Evolutionary conservation across 129 eudicot genomes (phyloP).

Genomic region (Calendula officinalis): DNA sequence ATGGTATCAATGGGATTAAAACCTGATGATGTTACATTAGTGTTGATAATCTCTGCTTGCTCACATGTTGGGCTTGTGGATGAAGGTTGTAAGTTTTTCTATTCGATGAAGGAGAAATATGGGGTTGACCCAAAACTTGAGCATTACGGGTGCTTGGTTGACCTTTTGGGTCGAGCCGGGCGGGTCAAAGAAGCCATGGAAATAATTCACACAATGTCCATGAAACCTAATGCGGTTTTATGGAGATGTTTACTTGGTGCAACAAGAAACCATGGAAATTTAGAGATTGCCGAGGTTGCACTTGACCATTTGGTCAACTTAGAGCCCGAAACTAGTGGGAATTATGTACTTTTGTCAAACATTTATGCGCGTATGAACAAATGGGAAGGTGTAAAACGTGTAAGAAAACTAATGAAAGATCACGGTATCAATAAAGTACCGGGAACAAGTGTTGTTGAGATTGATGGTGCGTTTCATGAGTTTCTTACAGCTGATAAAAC

Average conservation of each 20-base stretch:
- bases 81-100: conserved; percentile 50
- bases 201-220: conserved; percentile 46
- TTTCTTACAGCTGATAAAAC: conserved; percentile 54
- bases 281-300: conserved; percentile 55
- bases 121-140: conserved; percentile 62
- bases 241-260: conserved; percentile 77
- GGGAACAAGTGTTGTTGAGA: conserved; percentile 55
- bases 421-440: conserved; percentile 46
- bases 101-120: conserved; percentile 46
- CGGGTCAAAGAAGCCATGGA: conserved; percentile 57
- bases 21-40: conserved; percentile 65
- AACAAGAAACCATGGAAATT: conserved; percentile 56
- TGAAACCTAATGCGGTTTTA: conserved; percentile 58
- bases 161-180: conserved; percentile 77
- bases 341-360: conserved; percentile 69
- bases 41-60: conserved; percentile 57
- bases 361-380: conserved; percentile 44
- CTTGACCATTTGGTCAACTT: conserved; percentile 46
- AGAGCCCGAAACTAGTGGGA: conserved; percentile 68
- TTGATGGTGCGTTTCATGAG: conserved; percentile 55
- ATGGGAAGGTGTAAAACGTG: conserved; percentile 61
- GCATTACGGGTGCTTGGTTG: conserved; percentile 69
- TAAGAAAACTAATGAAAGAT: conserved; percentile 58
- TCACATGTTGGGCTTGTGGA: conserved; percentile 67
- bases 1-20: conserved; percentile 45